Evolutionary conservation across 2,329 filamentous ascomycete species (phyloP).

Genomic region (Diaporthe sp.): DNA sequence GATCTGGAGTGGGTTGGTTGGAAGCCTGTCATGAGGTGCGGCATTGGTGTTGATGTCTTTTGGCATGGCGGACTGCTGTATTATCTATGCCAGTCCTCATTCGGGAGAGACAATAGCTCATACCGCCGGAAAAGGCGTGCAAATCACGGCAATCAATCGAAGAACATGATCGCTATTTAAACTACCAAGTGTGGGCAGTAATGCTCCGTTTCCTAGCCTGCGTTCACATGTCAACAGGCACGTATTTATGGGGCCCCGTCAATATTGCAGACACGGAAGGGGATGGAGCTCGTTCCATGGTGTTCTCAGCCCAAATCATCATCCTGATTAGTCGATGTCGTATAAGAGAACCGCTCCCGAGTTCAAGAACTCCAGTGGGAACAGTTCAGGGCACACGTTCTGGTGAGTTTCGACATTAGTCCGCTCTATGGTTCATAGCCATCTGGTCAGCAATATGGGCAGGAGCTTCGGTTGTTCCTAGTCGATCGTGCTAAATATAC

Average conservation of each 20-base stretch:
- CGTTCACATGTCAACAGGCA: not conserved
- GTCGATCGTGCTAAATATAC: not conserved
- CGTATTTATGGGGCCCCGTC: too few relatives aligned
- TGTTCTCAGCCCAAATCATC: not conserved
- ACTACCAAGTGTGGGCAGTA: not conserved
- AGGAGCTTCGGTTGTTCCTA: not conserved
- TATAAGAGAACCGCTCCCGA: not conserved
- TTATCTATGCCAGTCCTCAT: not conserved
- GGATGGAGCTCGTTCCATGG: not conserved
- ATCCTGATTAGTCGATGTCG: too few relatives aligned
- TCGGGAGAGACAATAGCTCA: not conserved
- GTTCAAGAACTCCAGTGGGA: not conserved
- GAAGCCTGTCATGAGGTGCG: not conserved
- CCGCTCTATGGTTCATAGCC: not conserved
- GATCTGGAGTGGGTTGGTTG: not conserved
- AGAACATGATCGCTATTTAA: not conserved
- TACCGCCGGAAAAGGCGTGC: not conserved
- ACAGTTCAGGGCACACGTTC: too few relatives aligned
- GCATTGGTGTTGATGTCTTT: not conserved
- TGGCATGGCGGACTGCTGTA: not conserved
- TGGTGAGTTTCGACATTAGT: not conserved
- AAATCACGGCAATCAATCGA: not conserved
- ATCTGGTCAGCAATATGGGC: too few relatives aligned
- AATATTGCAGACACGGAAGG: not conserved
- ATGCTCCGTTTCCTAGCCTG: not conserved